Base-by-base conservation (phyloP, 495 filamentous ascomycete species). In the Hypoxylon trugodes region DNA sequence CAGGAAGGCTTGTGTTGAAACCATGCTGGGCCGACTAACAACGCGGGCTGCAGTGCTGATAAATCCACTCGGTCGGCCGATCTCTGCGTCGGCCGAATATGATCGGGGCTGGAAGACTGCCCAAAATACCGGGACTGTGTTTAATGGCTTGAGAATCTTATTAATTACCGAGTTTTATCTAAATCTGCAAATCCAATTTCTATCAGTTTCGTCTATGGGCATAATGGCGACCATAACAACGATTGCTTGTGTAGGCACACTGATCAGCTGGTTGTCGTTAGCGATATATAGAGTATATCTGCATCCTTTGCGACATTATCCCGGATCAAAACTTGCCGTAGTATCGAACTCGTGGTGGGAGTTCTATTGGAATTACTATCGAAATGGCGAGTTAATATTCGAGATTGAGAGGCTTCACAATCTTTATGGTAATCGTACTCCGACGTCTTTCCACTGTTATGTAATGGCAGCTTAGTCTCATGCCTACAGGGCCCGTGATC, bases 361-460 rank as follows among this genome's bases (percentile, higher is more conserved):
- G 16, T 16, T 47, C 1, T 47, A 47, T 12, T 47, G 43, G 43
- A 47, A 47, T 47, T 47, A 47, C 30, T 28, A 26, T 47, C 43
- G 43, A 47, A 47, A 47, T 47, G 43, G 43, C 6, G 43, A 47
- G 24, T 13, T 47, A 2, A 13, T 47, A 24, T 47, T 47, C 24
- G 43, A 47, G 43, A 47, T 47, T 13, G 43, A 47, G n/a, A 47
- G 43, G 43, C 43, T 47, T 28, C 43, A 47, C 13, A 47, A 47
- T 22, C 43, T 25, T 24, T 13, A 47, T 24, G 43, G 43, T 47
- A 15, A 47, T 22, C 16, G 12, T 16, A 15, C 12, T 6, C 10
- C 24, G n/a, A 7, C 7, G 13, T 6, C 24, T 32, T 47, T n/a
- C n/a, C n/a, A n/a, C n/a, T n/a, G n/a, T n/a, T n/a, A n/a, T n/a